phyloP scores from a whole-genome alignment of 768 basidiomycete species.

The Collybia sordida region DNA sequence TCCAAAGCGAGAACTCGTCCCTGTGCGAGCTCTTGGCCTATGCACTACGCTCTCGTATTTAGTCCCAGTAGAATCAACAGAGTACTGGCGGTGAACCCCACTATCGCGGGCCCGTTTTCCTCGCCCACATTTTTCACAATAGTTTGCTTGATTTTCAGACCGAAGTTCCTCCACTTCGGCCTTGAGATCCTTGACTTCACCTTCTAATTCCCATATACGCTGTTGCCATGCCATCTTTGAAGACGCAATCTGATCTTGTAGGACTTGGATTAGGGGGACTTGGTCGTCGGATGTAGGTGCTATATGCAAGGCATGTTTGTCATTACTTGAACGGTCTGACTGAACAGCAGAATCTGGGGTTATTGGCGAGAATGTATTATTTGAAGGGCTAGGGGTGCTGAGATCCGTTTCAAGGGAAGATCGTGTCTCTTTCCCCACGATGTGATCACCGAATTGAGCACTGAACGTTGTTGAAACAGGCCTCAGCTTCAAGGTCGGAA shows the following conservation, averaged over 20 bases:
- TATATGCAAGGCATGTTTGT: conserved; percentile 19
- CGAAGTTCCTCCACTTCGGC: conserved; percentile 63
- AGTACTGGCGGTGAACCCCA: background rate
- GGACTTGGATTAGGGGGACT: conserved; percentile 42
- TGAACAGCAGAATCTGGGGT: conserved; percentile 17
- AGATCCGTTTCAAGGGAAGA: conserved; percentile 39
- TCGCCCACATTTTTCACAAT: conserved; percentile 65
- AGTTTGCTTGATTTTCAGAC: conserved; percentile 30
- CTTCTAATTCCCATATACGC: conserved; percentile 74
- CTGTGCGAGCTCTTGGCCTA: conserved; percentile 68
- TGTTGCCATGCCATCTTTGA: conserved; percentile 68
- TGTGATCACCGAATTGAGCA: conserved; percentile 58
- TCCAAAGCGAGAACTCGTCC: conserved; percentile 61
- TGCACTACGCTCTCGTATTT: conserved; percentile 47
- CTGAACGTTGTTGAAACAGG: conserved; percentile 79
- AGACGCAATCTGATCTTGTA: conserved; percentile 61
- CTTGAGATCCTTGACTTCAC: conserved; percentile 70
- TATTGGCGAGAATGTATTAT: conserved; percentile 43
- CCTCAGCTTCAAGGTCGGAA: conserved; percentile 66
- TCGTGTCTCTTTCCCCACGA: conserved; percentile 33
- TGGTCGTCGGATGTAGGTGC: conserved; percentile 37
- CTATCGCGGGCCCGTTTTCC: conserved; percentile 26
- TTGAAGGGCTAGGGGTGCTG: conserved; percentile 52
- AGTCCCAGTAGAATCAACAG: conserved; percentile 13
- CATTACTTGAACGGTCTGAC: conserved; percentile 25